Base-by-base conservation (phyloP, 2,329 filamentous ascomycete genomes). In the Davidsoniella australis region DNA sequence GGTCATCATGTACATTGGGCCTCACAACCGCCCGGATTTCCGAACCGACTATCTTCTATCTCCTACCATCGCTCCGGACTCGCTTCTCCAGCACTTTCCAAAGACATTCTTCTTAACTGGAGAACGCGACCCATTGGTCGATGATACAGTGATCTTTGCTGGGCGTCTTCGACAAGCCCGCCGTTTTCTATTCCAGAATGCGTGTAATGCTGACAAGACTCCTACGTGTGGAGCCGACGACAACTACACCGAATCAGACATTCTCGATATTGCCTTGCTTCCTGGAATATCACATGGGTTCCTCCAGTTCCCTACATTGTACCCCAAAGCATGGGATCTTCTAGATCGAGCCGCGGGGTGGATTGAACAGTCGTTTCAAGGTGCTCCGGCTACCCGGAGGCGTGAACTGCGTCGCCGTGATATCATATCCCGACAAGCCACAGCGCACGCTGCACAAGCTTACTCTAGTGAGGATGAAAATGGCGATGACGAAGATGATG, bases 1-100 rank as follows among this genome's bases (percentile, higher is more conserved):
- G 88, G 94, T 98, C 56, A 94, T 98, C 56, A 71, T 98, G 3
- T 98, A 98, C 62, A 84, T 98, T 49, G 91, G 91, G 0, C 87
- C 88, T 0, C 84, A 95, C 61, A 85, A 91, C 62, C 81, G 88
- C 1, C 91, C 91, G 0, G 87, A 96, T 61, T 96, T 98, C 62
- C 78, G 78, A 24, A 85, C 84, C 5, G 89, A 98, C 63, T 95
- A 87, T 61, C 74, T 94, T 0, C 75, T 98, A 2, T 94, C 85
- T 0, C 91, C 91, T 0, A 79, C 95, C 1, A 74, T 95, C 0
- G 88, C 91, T 0, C 91, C 91, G 0, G 89, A 95, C 56, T 70
- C 76, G 0, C 69, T 96, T 0, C 73, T 98, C 0, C 77, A 81
- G 12, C 73, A 75, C n/a, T 96, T 98, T 56, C 91, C 91, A 1